These are phyloP conservation scores for Rhodotorula mucilaginosa DNA, from an alignment of 1,284 basidiomycete species.

Conservation along the genomic window DNA sequence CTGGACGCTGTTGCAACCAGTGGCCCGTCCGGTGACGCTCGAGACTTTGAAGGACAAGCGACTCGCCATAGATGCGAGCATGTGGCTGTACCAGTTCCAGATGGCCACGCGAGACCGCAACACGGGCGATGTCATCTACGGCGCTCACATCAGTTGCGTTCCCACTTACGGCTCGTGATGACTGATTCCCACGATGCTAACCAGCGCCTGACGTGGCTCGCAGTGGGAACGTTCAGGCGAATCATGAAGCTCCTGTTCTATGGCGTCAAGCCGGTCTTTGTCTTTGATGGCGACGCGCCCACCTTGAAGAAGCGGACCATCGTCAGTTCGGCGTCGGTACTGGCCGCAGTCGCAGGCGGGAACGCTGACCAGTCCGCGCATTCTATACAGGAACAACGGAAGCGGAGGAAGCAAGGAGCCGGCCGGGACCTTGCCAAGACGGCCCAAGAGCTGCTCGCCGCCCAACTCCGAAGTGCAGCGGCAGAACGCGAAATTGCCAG, in stretches of 20 bases:
- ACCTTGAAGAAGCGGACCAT: constrained; percentile 81
- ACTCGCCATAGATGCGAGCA: constrained; percentile 95
- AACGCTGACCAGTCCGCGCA: not conserved
- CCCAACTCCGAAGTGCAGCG: constrained; percentile 79
- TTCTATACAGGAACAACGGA: constrained; percentile 67
- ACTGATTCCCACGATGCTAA: not conserved
- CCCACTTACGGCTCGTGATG: not conserved
- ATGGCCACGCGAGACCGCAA: constrained; percentile 94
- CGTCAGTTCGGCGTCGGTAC: constrained; percentile 54
- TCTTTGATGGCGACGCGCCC: constrained; percentile 94
- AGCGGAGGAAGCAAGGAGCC: constrained; percentile 81
- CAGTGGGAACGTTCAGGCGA: constrained; percentile 55
- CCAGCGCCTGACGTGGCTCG: not conserved
- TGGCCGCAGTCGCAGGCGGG: not conserved
- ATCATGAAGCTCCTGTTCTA: constrained; percentile 95
- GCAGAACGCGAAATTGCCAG: constrained; percentile 72
- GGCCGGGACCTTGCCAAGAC: constrained; percentile 76
- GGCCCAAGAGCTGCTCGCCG: constrained; percentile 83
- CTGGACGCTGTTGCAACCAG: constrained; percentile 86
- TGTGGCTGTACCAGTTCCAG: constrained; percentile 99
- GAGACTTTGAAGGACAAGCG: constrained; percentile 87
- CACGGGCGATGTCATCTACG: constrained; percentile 83
- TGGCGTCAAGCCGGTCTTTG: constrained; percentile 94
- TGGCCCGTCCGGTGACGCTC: constrained; percentile 76
- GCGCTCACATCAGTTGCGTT: constrained; percentile 71